A percentile compares a stretch with the other conserved stretches of the same genome.
Conservation (phyloP, 495 filamentous ascomycete species). For the Tuber melanosporum region DNA sequence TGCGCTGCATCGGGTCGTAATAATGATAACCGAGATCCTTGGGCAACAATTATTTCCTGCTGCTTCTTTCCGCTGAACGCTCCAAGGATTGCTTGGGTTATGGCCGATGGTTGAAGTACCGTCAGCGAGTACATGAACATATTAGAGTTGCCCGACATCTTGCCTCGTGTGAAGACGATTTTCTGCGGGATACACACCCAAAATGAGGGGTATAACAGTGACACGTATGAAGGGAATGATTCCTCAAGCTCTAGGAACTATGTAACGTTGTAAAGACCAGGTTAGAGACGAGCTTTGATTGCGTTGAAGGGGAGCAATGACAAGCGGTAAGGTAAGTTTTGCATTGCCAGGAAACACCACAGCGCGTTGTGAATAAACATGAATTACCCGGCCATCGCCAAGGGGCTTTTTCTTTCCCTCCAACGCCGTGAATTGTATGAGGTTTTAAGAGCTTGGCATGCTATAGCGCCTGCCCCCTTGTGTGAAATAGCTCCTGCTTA, state of each 20-base stretch:
- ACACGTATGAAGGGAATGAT: neutral
- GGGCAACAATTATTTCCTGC: slow-evolving; percentile 92
- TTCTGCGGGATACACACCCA: slow-evolving; percentile 16
- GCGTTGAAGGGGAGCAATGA: neutral
- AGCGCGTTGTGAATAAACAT: neutral
- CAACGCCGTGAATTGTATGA: neutral
- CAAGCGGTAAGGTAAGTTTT: neutral
- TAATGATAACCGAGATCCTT: slow-evolving; percentile 80
- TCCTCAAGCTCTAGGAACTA: neutral
- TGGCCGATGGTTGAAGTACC: slow-evolving; percentile 78
- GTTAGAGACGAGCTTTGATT: neutral
- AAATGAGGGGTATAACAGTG: slow-evolving; percentile 5
- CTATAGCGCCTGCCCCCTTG: neutral
- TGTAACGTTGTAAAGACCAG: neutral
- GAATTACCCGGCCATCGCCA: neutral
- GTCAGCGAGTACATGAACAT: slow-evolving; percentile 98
- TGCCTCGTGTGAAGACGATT: slow-evolving; percentile 43
- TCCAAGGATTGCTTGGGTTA: slow-evolving; percentile 83
- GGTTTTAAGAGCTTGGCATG: neutral
- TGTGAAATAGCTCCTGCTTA: neutral
- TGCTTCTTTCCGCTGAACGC: slow-evolving; percentile 92
- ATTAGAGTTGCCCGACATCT: slow-evolving; percentile 90
- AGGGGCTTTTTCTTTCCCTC: neutral
- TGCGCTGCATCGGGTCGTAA: slow-evolving; percentile 76
- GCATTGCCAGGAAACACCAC: neutral